Evolutionary conservation across 75 land plant genomes (phyloP).

Genomic region (Ceratopteris richardii): DNA sequence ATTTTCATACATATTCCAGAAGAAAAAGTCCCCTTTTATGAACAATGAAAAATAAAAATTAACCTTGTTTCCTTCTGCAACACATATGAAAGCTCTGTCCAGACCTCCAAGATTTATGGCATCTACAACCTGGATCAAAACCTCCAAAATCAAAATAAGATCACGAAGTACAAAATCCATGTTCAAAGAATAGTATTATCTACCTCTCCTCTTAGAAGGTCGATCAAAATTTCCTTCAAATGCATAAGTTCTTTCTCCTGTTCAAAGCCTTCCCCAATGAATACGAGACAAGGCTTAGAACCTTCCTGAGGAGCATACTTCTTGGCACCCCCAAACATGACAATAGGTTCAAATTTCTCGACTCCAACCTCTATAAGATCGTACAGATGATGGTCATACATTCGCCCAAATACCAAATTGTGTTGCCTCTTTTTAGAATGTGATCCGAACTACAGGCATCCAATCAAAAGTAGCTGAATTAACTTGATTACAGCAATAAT

Average conservation of each 20-base stretch:
- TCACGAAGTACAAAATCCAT: too few species aligned
- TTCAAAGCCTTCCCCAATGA: slow-evolving; percentile 88
- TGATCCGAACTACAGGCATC: slow-evolving; percentile 59
- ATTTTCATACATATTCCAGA: too few species aligned
- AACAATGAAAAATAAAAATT: neutral
- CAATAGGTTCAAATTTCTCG: slow-evolving; percentile 59
- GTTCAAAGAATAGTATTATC: too few species aligned
- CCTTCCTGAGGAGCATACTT: slow-evolving; percentile 68
- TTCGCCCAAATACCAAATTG: slow-evolving; percentile 77
- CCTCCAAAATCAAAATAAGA: too few species aligned
- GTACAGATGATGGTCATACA: slow-evolving; percentile 80
- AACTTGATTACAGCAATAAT: neutral
- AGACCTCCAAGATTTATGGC: slow-evolving; percentile 73
- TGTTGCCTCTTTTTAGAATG: slow-evolving; percentile 92
- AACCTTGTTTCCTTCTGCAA: slow-evolving; percentile 53
- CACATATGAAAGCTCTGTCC: slow-evolving; percentile 66
- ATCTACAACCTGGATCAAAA: slow-evolving; percentile 60
- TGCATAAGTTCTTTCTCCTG: slow-evolving; percentile 60
- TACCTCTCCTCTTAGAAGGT: slow-evolving; percentile 85
- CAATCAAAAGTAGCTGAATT: neutral
- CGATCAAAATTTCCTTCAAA: slow-evolving; percentile 81
- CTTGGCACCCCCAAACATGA: slow-evolving; percentile 44
- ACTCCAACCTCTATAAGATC: slow-evolving; percentile 94
- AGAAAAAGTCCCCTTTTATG: too few species aligned
- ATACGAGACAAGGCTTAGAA: slow-evolving; percentile 84